Base-by-base conservation (phyloP, 176 grass and related monocot genomes). In the Bromus sterilis region DNA sequence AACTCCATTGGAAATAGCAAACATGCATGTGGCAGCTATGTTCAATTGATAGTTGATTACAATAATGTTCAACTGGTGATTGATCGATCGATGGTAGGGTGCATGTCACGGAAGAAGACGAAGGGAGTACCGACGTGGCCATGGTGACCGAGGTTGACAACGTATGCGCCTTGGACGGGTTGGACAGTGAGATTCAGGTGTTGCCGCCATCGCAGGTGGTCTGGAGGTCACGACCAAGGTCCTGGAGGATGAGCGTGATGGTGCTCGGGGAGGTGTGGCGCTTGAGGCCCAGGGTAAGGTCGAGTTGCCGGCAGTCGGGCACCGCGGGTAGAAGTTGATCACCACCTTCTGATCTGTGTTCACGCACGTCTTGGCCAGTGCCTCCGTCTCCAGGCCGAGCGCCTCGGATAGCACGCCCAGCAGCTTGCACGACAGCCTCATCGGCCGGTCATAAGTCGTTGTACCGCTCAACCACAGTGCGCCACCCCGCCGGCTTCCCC, bases 341-440 rank as follows among this genome's bases (percentile, higher is more conserved):
- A 97, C 94, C 21, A 97, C 48, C 74, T 97, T 97, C 85, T 97
- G 89, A 64, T 97, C 95, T 92, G 93, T 91, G 83, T 97, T 88
- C 1, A 97, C 89, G 61, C 92, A 97, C 2, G 92, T 87, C 29
- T 84, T 33, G 29, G 92, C 71, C 7, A 97, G 82, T 1, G 92
- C 92, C 24, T 75, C 88, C 6, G 76, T 68, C 3, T 97, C 86
- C 11, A 94, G 88, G 1, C 88, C 95, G 88, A 97, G 94, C 1
- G 90, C 94, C 78, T 97, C 92, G 1, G 94, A 97, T 8, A 97
- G 77, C 78, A 94, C 92, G 14, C 88, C 88, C 18, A 97, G 83
- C 14, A 97, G 87, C 64, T 84, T 89, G 91, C 92, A 94, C 0
- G 88, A 66, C 15, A 97, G 57, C 1, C 2, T 75, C 92, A 92